phyloP scores from a whole-genome alignment of 2,329 filamentous ascomycete species.

The Verticillium nubilum region DNA sequence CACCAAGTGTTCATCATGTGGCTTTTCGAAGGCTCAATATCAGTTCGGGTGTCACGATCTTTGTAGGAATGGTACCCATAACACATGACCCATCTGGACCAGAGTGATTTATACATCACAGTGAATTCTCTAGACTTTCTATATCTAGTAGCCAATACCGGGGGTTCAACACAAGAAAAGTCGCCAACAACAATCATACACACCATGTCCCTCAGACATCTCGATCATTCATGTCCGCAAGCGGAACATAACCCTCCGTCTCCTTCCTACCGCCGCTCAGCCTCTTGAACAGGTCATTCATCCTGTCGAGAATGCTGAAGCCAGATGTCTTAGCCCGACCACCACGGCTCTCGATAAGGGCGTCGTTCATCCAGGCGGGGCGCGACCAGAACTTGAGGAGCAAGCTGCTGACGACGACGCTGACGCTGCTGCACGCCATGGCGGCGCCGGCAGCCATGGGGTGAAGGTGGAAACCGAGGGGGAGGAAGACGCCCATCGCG shows the following conservation, averaged over 20 bases:
- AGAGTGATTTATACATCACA: not conserved
- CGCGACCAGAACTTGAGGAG: conserved; percentile 82
- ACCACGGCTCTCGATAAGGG: conserved; percentile 53
- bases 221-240: conserved; percentile 43
- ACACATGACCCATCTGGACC: no score
- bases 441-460: conserved; percentile 93
- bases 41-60: no score
- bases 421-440: conserved; percentile 88
- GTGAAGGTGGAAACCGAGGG: conserved; percentile 80
- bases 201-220: conserved; percentile 3
- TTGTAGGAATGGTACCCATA: no score
- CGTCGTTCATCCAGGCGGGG: conserved; percentile 80
- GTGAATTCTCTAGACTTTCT: not conserved
- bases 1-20: no score
- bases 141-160: not conserved
- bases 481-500: conserved; percentile 93
- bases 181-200: not conserved
- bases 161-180: not conserved
- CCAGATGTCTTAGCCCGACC: conserved; percentile 36
- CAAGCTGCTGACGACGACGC: conserved; percentile 78
- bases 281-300: conserved; percentile 31
- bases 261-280: conserved; percentile 31
- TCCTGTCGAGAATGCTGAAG: conserved; percentile 34
- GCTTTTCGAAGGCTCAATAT: no score
- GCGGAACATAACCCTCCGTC: conserved; percentile 54